Conservation (phyloP, 192 early-diverging fungal species). For the Coemansia sp. region DNA sequence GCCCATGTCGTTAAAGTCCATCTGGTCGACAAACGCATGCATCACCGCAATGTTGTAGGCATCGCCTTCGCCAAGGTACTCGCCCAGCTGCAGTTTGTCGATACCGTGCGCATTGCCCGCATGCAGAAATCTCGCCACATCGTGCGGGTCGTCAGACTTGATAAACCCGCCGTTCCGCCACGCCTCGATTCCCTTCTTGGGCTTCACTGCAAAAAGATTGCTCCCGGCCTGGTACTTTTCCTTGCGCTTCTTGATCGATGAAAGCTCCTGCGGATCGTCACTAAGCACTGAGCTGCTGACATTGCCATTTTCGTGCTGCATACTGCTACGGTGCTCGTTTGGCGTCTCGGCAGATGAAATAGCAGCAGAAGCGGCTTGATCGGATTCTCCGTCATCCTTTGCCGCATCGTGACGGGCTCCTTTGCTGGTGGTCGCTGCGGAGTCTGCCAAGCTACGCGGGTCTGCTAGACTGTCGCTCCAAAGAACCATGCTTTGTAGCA, state of each 20-base stretch:
- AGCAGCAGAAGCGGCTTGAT: background rate
- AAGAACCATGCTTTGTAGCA: constrained; percentile 66
- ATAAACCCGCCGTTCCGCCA: constrained; percentile 71
- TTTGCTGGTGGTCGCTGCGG: background rate
- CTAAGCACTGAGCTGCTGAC: constrained; percentile 19
- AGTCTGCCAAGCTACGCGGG: background rate
- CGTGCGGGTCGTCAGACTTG: constrained; percentile 62
- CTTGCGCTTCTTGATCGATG: constrained; percentile 81
- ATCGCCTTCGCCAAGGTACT: constrained; percentile 92
- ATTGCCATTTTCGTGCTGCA: constrained; percentile 7
- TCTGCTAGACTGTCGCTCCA: constrained; percentile 61
- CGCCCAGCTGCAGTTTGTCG: constrained; percentile 86
- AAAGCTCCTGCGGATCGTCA: constrained; percentile 88
- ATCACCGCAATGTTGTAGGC: constrained; percentile 89
- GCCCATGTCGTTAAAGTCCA: constrained; percentile 71
- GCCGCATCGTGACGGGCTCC: background rate
- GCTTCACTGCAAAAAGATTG: constrained; percentile 83
- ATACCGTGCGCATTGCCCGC: constrained; percentile 67
- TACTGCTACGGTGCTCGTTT: constrained; percentile 1
- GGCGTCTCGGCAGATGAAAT: constrained; percentile 1
- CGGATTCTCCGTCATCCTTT: background rate
- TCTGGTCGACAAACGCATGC: constrained; percentile 94
- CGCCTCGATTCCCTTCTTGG: constrained; percentile 84
- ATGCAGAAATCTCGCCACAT: constrained; percentile 75
- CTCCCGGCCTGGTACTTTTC: constrained; percentile 77